These are phyloP conservation scores for Saturnispora galanensis DNA, from an alignment of 805 yeast species.

Conservation along the genomic window DNA sequence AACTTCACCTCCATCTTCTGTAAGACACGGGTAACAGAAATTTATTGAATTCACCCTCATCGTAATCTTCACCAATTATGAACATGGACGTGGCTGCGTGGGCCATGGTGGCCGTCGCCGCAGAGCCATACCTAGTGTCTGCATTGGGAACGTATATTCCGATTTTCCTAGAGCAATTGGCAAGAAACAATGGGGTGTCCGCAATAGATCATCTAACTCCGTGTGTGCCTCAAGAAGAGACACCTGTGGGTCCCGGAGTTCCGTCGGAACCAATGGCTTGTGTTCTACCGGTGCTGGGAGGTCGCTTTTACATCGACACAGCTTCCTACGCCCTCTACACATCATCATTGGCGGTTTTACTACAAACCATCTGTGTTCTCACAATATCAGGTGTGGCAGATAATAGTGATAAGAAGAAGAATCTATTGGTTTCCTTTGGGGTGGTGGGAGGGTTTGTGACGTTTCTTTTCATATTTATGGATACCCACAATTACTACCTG, in stretches of 20 bases:
- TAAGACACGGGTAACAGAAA: not conserved
- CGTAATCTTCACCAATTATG: constrained; percentile 1
- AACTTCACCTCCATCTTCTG: not conserved
- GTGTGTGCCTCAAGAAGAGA: constrained; percentile 29
- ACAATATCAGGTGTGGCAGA: constrained; percentile 68
- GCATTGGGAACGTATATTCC: constrained; percentile 77
- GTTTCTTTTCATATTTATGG: constrained; percentile 32
- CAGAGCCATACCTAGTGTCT: constrained; percentile 73
- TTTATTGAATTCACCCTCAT: too few relatives aligned
- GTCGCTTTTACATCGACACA: constrained; percentile 46
- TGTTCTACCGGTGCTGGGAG: constrained; percentile 26
- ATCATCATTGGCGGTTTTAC: constrained; percentile 57
- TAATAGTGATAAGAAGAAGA: constrained; percentile 50
- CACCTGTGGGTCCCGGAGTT: constrained; percentile 28
- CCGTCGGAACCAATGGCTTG: constrained; percentile 21
- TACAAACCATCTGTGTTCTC: constrained; percentile 63
- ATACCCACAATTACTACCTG: constrained; percentile 35
- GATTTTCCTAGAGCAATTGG: constrained; percentile 57
- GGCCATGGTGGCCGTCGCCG: constrained; percentile 31
- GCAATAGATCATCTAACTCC: constrained; percentile 47
- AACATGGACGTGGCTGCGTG: constrained; percentile 16
- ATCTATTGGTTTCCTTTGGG: constrained; percentile 47
- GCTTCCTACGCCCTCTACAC: constrained; percentile 68
- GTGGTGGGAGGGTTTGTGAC: constrained; percentile 49
- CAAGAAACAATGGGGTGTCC: constrained; percentile 61